Evolutionary conservation across 495 filamentous ascomycete species (phyloP).

Genomic region (Tuber aestivum): DNA sequence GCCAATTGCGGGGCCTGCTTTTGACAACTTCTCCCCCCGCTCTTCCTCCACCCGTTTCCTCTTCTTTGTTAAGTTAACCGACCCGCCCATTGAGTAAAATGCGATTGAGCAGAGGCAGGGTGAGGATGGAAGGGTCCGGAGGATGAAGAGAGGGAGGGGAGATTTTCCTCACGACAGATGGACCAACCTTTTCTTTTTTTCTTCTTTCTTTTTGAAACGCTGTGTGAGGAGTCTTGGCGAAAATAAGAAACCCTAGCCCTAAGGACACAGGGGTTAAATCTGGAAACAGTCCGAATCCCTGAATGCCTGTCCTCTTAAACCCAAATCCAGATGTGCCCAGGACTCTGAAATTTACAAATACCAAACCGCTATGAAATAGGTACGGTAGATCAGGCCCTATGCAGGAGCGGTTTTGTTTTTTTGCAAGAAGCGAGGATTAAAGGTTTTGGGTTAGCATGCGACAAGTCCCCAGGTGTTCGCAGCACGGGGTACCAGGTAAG

Average conservation of each 20-base stretch:
- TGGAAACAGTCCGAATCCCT: neutral
- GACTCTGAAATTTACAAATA: too few species aligned
- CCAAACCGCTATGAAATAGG: too few species aligned
- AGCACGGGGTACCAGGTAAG: too few species aligned
- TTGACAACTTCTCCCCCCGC: slow-evolving; percentile 14
- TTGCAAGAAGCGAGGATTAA: too few species aligned
- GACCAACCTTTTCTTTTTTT: neutral
- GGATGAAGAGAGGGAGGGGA: neutral
- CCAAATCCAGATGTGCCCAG: too few species aligned
- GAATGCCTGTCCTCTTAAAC: too few species aligned
- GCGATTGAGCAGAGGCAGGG: neutral
- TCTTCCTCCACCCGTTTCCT: slow-evolving; percentile 28
- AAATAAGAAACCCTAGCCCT: neutral
- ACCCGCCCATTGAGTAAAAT: slow-evolving; percentile 22
- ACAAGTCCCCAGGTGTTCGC: too few species aligned
- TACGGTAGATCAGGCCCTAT: too few species aligned
- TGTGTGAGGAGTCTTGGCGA: neutral
- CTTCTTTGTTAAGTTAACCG: slow-evolving; percentile 20
- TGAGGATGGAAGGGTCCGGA: neutral
- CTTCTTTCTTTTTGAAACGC: neutral
- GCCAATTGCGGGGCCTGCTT: neutral
- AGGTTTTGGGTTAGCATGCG: too few species aligned
- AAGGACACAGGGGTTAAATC: neutral
- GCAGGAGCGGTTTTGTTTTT: too few species aligned
- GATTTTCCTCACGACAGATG: neutral